These are phyloP conservation scores for Solanum aculeatissimum DNA, from an alignment of 305 asterid genomes.

Conservation along the genomic window DNA sequence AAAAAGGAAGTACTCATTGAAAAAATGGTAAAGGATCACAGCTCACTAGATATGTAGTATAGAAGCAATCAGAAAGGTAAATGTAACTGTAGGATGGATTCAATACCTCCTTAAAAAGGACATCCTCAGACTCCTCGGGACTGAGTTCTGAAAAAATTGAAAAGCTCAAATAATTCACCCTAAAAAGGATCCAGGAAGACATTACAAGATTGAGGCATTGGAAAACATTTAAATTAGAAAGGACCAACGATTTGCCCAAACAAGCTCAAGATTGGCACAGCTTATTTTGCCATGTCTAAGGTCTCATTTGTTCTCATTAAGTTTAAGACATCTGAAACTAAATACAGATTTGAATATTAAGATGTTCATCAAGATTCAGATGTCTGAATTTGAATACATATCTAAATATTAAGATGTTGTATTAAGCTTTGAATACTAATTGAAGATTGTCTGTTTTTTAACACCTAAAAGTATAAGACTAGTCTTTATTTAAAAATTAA, in stretches of 20 bases:
- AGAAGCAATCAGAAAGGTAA: neutral
- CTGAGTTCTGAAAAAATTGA: constrained; percentile 47
- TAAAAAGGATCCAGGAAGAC: neutral
- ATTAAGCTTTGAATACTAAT: neutral
- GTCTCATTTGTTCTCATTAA: neutral
- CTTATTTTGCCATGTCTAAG: neutral
- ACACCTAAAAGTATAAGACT: neutral
- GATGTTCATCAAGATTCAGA: neutral
- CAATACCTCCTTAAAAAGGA: constrained; percentile 74
- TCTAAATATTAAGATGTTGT: neutral
- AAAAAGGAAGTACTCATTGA: neutral
- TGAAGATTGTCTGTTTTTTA: neutral
- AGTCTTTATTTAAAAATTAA: neutral
- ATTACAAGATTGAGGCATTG: neutral
- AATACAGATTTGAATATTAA: neutral
- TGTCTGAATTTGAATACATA: neutral
- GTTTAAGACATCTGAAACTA: neutral
- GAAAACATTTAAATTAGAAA: neutral
- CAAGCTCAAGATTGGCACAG: neutral
- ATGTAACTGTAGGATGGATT: neutral
- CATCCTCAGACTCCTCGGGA: constrained; percentile 87
- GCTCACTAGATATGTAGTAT: neutral
- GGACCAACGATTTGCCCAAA: neutral
- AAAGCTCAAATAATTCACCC: neutral
- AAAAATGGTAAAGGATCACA: neutral